Evolutionary conservation across 306 rosid species (phyloP), one percentile per base, ranked within the genome.

Genomic region (Prunus fruticosa): DNA sequence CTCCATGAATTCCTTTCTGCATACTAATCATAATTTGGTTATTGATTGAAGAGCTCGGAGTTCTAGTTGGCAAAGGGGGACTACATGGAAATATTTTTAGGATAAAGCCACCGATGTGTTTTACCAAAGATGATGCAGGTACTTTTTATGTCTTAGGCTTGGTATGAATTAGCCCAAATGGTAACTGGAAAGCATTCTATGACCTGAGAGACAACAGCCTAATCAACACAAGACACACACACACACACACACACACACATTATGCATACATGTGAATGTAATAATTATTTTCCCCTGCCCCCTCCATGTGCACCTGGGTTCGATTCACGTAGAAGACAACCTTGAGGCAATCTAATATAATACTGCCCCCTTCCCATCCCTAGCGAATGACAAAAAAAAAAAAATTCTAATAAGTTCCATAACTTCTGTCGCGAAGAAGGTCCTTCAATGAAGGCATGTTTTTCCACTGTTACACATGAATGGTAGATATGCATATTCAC

Each of bases 41-140:
- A 52, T 69, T 82, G 60, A 76, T 76, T 80, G 78, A 83, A 92
- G 98, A 92, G 76, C 93, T 90, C 5, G 98, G 93, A 52, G 64
- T 95, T 76, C 91, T 92, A 20, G 84, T 90, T 66, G 97, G 98
- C 67, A 92, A 92, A 84, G 98, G 97, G 34, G 98, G 97, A 69
- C 79, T 92, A 12, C 93, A 90, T 49, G 98, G 98, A 38, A 90
- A 90, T 78, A 96, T 90, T 32, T 95, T 95, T 73, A 80, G 97
- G 82, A 89, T 95, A 73, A 95, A 92, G 72, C 97, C 97, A 47
- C 97, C 98, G 0, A 90, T 92, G 97, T 92, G 97, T 80, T 95
- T 95, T 83, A 80, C 78, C 84, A 92, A 83, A 86, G 90, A 95
- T 32, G 98, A 95, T 65, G 97, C 97, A 73, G 97, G 97, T 91